Evolutionary conservation across 805 yeast species (phyloP).

Genomic region (Metschnikowia lochheadii): DNA sequence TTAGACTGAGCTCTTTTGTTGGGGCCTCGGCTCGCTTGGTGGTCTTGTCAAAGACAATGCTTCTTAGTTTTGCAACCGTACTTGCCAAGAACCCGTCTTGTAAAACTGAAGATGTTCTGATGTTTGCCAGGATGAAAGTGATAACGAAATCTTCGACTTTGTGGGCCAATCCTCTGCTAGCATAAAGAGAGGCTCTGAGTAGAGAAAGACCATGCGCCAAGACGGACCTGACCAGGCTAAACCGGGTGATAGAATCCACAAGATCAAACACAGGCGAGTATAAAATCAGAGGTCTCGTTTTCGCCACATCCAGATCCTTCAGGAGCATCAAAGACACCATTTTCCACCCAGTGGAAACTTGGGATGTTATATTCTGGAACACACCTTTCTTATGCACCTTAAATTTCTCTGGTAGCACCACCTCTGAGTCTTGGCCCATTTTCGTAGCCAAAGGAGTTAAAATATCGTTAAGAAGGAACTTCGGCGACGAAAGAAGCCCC

Average conservation of each 20-base stretch:
- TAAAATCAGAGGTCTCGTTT: neutral
- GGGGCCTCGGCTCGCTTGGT: neutral
- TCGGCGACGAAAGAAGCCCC: constrained; percentile 10
- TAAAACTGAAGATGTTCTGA: constrained; percentile 7
- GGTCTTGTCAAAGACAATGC: constrained; percentile 12
- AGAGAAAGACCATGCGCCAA: constrained; percentile 10
- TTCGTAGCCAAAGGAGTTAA: neutral
- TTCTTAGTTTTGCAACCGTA: constrained; percentile 14
- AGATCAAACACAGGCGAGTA: constrained; percentile 19
- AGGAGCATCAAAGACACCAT: neutral
- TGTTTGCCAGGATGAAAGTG: neutral
- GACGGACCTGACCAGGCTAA: constrained; percentile 19
- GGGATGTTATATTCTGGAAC: neutral
- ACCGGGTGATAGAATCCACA: constrained; percentile 16
- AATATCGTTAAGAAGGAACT: constrained; percentile 5
- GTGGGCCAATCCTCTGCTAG: constrained; percentile 1
- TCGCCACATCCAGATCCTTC: neutral
- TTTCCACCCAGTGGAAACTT: neutral
- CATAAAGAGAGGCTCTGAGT: constrained; percentile 3
- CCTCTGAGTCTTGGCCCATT: neutral
- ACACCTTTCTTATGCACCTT: neutral
- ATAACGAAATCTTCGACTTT: constrained; percentile 8
- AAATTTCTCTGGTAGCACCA: neutral
- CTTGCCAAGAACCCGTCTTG: constrained; percentile 13
- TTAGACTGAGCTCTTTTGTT: neutral